Conservation (phyloP, 2,329 filamentous ascomycete genomes). For the Ceratocystis albifundus region DNA sequence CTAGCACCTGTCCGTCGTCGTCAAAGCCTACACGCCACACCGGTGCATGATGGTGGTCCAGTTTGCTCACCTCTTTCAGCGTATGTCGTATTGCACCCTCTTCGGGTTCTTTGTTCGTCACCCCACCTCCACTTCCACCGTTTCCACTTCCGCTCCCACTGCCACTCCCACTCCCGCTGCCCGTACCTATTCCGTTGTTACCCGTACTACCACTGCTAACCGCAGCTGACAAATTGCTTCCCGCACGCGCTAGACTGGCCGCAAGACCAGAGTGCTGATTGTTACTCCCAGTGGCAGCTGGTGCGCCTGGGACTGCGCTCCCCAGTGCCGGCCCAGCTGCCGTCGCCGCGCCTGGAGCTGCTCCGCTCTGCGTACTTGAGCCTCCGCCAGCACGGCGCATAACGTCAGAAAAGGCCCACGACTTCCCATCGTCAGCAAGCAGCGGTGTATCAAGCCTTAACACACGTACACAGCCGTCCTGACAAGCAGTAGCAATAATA, state of each 20-base stretch:
- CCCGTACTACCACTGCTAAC: neutral
- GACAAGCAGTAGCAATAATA: slow-evolving; percentile 79
- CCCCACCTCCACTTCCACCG: slow-evolving; percentile 38
- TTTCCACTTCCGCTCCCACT: slow-evolving; percentile 25
- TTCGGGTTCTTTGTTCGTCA: slow-evolving; percentile 27
- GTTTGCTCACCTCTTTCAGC: slow-evolving; percentile 50
- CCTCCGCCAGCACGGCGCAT: slow-evolving; percentile 26
- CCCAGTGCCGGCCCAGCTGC: slow-evolving; percentile 27
- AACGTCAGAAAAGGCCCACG: slow-evolving; percentile 40
- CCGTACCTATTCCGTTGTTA: too few species aligned
- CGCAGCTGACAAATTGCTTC: slow-evolving; percentile 23
- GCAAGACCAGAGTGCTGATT: slow-evolving; percentile 26
- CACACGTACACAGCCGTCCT: slow-evolving; percentile 82
- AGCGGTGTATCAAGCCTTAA: slow-evolving; percentile 62
- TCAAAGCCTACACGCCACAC: slow-evolving; percentile 68
- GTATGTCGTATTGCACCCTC: slow-evolving; percentile 56
- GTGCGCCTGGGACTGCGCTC: slow-evolving; percentile 26
- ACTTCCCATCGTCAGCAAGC: slow-evolving; percentile 36
- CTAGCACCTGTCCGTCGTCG: slow-evolving; percentile 57
- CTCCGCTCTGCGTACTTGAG: neutral
- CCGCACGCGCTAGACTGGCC: slow-evolving; percentile 21
- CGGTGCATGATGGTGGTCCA: slow-evolving; percentile 56
- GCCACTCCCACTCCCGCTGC: neutral
- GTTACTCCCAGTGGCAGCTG: slow-evolving; percentile 29
- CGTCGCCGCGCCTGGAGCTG: slow-evolving; percentile 27